Percentiles rank a stretch among this genome's conserved stretches.
Evolutionary conservation across 768 basidiomycete species (phyloP).

Genomic region (Boletus insuetus): DNA sequence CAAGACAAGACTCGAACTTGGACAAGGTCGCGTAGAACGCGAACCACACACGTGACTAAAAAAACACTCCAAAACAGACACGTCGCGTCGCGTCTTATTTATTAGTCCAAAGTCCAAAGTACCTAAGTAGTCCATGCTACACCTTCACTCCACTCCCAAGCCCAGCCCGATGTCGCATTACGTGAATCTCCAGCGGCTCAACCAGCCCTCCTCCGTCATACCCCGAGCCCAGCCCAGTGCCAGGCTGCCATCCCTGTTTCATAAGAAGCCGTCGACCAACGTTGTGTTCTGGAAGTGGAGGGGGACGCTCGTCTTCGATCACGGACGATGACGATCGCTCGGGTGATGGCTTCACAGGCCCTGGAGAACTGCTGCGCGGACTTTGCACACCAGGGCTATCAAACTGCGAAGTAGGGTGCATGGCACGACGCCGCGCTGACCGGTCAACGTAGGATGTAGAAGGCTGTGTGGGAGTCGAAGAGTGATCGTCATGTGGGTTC

Average conservation of each 20-base stretch:
- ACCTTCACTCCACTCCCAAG: conserved; percentile 48
- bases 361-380: conserved; percentile 22
- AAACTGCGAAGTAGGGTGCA: conserved; percentile 50
- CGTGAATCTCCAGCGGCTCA: conserved; percentile 55
- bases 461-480: conserved; percentile 13
- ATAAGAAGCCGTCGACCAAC: conserved; percentile 66
- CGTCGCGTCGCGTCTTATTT: conserved; percentile 28
- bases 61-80: conserved; percentile 36
- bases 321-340: conserved; percentile 16
- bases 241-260: conserved; percentile 78
- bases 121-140: conserved; percentile 1
- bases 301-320: not conserved
- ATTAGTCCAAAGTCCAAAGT: too few species aligned
- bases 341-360: conserved; percentile 4
- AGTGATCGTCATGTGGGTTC: conserved; percentile 17
- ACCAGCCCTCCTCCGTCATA: conserved; percentile 36
- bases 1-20: conserved; percentile 19
- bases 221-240: conserved; percentile 36
- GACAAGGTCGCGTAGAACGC: conserved; percentile 34
- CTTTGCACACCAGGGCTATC: conserved; percentile 50
- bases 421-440: conserved; percentile 64
- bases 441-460: conserved; percentile 55
- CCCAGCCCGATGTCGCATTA: conserved; percentile 46
- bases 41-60: conserved; percentile 38
- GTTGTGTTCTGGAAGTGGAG: conserved; percentile 56